Evolutionary conservation across 176 grass and related monocot species (phyloP).

Genomic region (Cenchrus fungigraminus): DNA sequence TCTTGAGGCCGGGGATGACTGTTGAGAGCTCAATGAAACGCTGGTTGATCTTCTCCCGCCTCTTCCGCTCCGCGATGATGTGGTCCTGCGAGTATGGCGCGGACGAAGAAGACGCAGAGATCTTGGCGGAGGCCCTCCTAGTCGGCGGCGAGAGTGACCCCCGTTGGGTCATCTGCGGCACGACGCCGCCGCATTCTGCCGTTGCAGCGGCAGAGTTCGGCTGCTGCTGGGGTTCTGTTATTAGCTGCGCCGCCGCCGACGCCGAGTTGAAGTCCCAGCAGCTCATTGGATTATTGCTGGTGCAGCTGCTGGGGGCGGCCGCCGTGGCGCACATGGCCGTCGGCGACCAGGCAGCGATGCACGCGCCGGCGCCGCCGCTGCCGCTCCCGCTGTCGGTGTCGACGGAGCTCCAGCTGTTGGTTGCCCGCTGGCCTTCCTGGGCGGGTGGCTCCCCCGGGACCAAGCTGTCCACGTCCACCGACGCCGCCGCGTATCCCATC

Average conservation of each 20-base stretch:
- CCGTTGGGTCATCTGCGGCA: background rate
- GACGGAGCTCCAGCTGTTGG: conserved; percentile 36
- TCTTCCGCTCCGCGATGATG: conserved; percentile 68
- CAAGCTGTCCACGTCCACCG: background rate
- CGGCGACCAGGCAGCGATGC: conserved; percentile 29
- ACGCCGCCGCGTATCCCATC: background rate
- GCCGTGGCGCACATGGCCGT: background rate
- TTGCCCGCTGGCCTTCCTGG: background rate
- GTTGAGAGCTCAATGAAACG: conserved; percentile 72
- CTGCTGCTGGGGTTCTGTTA: conserved; percentile 27
- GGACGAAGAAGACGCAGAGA: background rate
- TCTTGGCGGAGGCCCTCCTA: background rate
- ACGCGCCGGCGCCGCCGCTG: background rate
- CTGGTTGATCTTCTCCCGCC: conserved; percentile 80
- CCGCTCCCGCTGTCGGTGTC: conserved; percentile 3
- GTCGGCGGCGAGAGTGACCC: background rate
- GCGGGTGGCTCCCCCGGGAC: background rate
- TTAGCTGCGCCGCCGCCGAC: conserved; percentile 29
- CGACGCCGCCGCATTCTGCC: background rate
- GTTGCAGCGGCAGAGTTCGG: background rate
- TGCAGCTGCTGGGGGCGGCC: background rate
- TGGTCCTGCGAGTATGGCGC: conserved; percentile 47
- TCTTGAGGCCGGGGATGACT: conserved; percentile 76
- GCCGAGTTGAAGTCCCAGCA: conserved; percentile 53
- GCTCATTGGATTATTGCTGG: conserved; percentile 15